A percentile compares a stretch with the other conserved stretches of the same genome.
phyloP scores from a whole-genome alignment of 2,329 filamentous ascomycete genomes.

The Arthrobotrys conoides region DNA sequence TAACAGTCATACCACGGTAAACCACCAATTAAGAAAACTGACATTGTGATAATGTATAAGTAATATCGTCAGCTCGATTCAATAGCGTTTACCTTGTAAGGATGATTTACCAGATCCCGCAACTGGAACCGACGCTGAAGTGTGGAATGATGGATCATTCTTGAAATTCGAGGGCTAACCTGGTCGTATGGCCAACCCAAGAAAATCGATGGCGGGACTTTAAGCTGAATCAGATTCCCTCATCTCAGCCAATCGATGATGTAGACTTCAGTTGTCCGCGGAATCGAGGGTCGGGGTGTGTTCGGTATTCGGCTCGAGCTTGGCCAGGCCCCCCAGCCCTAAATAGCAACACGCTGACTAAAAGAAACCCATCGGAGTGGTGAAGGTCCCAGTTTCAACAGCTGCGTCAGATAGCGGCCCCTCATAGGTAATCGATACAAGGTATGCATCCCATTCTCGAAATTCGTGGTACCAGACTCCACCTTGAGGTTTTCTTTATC shows the following conservation, averaged over 20 bases:
- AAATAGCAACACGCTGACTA: neutral
- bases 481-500: neutral
- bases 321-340: constrained; percentile 1
- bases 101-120: neutral
- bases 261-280: neutral
- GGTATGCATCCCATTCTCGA: neutral
- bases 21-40: neutral
- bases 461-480: neutral
- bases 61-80: neutral
- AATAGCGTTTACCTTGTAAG: neutral
- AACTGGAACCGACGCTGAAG: neutral
- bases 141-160: neutral
- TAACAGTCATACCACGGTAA: neutral
- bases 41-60: neutral
- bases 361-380: neutral
- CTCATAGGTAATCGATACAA: neutral
- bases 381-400: constrained; percentile 9
- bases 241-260: neutral
- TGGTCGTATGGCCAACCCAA: neutral
- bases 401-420: neutral
- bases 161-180: neutral
- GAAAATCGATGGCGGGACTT: neutral
- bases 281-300: constrained; percentile 5
- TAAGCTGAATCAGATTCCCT: neutral
- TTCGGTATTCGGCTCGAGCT: constrained; percentile 3